Conservation (phyloP, 2,329 filamentous ascomycete species). For the Sporothrix inflata region DNA sequence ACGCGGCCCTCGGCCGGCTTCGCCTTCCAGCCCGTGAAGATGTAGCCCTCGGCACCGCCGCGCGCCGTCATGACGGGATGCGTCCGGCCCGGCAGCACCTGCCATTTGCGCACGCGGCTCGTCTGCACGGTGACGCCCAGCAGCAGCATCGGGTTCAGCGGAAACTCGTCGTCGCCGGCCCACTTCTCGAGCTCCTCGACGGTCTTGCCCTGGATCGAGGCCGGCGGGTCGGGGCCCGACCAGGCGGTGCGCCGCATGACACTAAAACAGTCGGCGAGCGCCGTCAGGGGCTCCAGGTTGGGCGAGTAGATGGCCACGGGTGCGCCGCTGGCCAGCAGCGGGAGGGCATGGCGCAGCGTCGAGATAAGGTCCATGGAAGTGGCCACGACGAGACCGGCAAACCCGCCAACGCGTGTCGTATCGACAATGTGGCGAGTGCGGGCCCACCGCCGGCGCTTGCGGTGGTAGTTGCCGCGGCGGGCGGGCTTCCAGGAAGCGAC, state of each 20-base stretch:
- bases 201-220: slow-evolving; percentile 50
- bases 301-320: slow-evolving; percentile 85
- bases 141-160: slow-evolving; percentile 82
- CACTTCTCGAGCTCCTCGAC: slow-evolving; percentile 58
- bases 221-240: slow-evolving; percentile 53
- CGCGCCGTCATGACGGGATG: slow-evolving; percentile 91
- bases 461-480: slow-evolving; percentile 82
- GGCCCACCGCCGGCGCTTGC: slow-evolving; percentile 84
- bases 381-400: slow-evolving; percentile 81
- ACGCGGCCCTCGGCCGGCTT: slow-evolving; percentile 79
- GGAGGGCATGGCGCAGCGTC: slow-evolving; percentile 74
- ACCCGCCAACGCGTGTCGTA: slow-evolving; percentile 72
- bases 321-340: slow-evolving; percentile 80
- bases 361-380: slow-evolving; percentile 79
- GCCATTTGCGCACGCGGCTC: slow-evolving; percentile 77
- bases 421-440: slow-evolving; percentile 73
- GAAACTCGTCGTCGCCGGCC: slow-evolving; percentile 73
- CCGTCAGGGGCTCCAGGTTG: slow-evolving; percentile 75
- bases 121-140: slow-evolving; percentile 81
- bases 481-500: slow-evolving; percentile 76
- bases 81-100: slow-evolving; percentile 87
- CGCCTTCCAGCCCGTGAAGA: slow-evolving; percentile 83
- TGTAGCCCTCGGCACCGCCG: slow-evolving; percentile 86
- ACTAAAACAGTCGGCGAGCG: slow-evolving; percentile 81
- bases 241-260: slow-evolving; percentile 79